Conservation (phyloP, 352 stramenopile species). For the Peronospora destructor region DNA sequence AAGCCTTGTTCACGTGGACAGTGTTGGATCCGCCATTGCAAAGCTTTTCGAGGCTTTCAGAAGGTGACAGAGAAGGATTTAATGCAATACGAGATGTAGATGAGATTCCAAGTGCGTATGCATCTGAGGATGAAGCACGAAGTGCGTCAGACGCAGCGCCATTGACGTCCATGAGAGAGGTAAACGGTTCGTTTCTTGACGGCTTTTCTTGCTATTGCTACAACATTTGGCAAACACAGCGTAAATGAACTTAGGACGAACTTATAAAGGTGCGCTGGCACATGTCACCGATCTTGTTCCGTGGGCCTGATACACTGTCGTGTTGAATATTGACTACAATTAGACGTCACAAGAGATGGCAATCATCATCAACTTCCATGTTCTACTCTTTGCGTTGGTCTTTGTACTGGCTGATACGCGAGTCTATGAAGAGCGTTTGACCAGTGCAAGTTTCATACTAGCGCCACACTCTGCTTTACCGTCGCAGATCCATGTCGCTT, state of each 20-base stretch:
- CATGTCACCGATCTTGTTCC: conserved; percentile 7
- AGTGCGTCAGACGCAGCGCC: not conserved
- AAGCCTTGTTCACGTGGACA: conserved; percentile 3
- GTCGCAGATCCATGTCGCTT: conserved; percentile 43
- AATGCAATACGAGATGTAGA: not conserved
- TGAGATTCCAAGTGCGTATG: not conserved
- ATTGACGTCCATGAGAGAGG: not conserved
- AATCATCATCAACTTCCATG: conserved; percentile 4
- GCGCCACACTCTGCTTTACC: conserved; percentile 12
- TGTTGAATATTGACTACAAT: no score
- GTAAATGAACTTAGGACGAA: not conserved
- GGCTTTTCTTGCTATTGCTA: no score
- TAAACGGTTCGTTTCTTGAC: no score
- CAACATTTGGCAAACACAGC: not conserved
- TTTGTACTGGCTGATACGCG: conserved; percentile 19
- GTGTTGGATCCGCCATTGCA: conserved; percentile 6
- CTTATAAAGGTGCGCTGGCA: conserved; percentile 10
- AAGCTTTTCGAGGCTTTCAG: conserved; percentile 5
- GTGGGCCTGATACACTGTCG: no score
- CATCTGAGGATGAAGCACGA: not conserved
- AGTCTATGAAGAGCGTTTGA: conserved; percentile 25
- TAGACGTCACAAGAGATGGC: conserved; percentile 1
- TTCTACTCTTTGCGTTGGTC: conserved; percentile 16
- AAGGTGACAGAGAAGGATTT: not conserved
- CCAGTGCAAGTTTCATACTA: not conserved